Evolutionary conservation across 2,329 filamentous ascomycete genomes (phyloP), one percentile per base, ranked within the genome.

Genomic region (Sphaerulina vaccinii): DNA sequence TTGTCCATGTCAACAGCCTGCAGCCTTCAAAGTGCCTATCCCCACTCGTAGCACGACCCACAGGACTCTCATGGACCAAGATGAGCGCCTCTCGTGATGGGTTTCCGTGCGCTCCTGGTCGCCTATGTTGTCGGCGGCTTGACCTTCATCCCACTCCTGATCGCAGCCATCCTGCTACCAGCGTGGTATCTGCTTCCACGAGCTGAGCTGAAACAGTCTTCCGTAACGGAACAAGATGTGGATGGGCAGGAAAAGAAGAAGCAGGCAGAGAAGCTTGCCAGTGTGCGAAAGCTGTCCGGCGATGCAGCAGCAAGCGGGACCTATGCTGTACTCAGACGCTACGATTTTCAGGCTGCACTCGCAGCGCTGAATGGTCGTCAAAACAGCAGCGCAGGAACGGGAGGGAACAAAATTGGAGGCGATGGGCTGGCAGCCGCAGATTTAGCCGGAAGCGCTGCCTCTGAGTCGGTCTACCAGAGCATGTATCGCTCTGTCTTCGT

Each of bases 401-500:
- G 23, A 21, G 57, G 51, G 38, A 43, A 42, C 36, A n/a, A n/a
- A n/a, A 40, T 46, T 22, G 37, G 16, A 18, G 33, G 46, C 16
- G 55, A 56, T 21, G 52, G 50, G 3, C 51, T 46, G 32, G 50
- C 37, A 9, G 46, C 15, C 9, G 54, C 42, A 19, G 57, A 61
- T 3, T 47, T 21, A 2, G 50, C 32, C 9, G 40, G 29, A 23
- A 53, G 53, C 15, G 57, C 54, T 36, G 87, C 90, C 51, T 95
- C 90, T 65, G 90, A 88, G 51, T 96, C 92, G 69, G 92, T 99
- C 32, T 97, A 97, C 71, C 93, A 97, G 79, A 87, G 87, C 69
- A 96, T 99, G 90, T 99, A 99, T 73, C 80, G 90, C 68, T 96
- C 88, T 69, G 86, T 99, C 56, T 97, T 99, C 68, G 90, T 96